A percentile compares a stretch with the other conserved stretches of the same genome.
These are phyloP conservation scores for Cutaneotrichosporon mucoides DNA, from an alignment of 1,284 basidiomycete species.

Conservation along the genomic window DNA sequence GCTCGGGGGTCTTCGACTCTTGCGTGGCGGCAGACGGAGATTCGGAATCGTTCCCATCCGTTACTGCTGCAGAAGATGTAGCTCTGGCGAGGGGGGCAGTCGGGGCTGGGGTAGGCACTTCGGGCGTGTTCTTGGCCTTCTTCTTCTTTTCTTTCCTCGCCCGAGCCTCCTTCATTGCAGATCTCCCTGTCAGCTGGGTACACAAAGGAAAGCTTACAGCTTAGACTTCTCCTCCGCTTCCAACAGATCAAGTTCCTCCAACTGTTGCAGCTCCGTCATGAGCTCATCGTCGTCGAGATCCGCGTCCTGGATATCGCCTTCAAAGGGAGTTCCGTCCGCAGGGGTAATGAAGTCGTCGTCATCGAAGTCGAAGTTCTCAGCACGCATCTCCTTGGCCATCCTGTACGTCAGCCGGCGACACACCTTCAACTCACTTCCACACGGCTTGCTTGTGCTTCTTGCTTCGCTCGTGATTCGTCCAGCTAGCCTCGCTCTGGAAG, in stretches of 20 bases:
- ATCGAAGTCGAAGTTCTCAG: conserved; percentile 15
- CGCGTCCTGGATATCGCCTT: conserved; percentile 8
- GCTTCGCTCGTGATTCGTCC: conserved; percentile 94
- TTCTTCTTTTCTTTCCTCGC: conserved; percentile 8
- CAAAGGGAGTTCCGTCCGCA: conserved; percentile 30
- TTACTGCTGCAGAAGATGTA: too few relatives aligned
- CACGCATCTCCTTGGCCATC: conserved; percentile 63
- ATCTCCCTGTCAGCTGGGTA: conserved; percentile 1
- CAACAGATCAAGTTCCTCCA: conserved; percentile 16
- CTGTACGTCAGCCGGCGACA: conserved; percentile 56
- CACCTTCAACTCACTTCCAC: conserved; percentile 53
- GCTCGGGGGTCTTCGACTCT: conserved; percentile 36
- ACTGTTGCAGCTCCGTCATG: conserved; percentile 4
- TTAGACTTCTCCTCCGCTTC: conserved; percentile 16
- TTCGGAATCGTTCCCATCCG: conserved; percentile 7
- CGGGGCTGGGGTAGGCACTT: too few relatives aligned
- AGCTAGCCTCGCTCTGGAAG: conserved; percentile 88
- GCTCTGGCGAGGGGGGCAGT: too few relatives aligned
- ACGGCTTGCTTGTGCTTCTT: conserved; percentile 91
- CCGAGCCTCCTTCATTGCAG: conserved; percentile 7
- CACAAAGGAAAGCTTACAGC: conserved; percentile 3
- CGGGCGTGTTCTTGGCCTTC: conserved; percentile 4
- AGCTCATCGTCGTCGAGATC: conserved; percentile 25
- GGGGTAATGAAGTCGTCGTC: conserved; percentile 20
- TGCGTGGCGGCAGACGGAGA: neutral